phyloP scores from a whole-genome alignment of 208 protist genomes.

The Strigomonas oncopelti region DNA sequence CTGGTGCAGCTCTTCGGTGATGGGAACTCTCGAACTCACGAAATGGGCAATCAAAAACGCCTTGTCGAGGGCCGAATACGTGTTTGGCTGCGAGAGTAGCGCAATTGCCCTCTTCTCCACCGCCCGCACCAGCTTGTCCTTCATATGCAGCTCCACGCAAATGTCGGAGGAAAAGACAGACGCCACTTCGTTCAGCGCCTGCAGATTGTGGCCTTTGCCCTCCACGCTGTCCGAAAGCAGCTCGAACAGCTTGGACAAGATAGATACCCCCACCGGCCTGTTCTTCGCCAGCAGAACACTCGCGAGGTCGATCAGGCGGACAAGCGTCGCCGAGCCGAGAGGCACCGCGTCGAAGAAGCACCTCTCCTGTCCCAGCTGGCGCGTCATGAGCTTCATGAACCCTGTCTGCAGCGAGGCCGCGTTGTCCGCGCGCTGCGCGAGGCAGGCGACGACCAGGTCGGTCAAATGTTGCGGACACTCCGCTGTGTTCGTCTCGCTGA shows the following conservation, averaged over 20 bases:
- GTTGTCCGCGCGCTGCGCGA: conserved; percentile 31
- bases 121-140: conserved; percentile 22
- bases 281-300: background rate
- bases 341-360: conserved; percentile 24
- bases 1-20: conserved; percentile 32
- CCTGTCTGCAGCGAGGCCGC: conserved; percentile 38
- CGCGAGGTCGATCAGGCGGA: conserved; percentile 11
- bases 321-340: conserved; percentile 14
- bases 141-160: conserved; percentile 22
- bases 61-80: conserved; percentile 32
- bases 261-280: background rate
- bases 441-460: conserved; percentile 29
- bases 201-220: conserved; percentile 12
- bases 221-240: conserved; percentile 3
- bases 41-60: conserved; percentile 72
- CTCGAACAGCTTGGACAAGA: conserved; percentile 9
- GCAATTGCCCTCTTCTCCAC: conserved; percentile 18
- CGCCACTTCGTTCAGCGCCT: conserved; percentile 41
- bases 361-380: conserved; percentile 42
- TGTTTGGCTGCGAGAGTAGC: conserved; percentile 11
- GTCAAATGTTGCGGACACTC: conserved; percentile 14
- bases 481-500: conserved; percentile 18
- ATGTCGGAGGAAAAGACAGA: conserved; percentile 32
- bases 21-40: conserved; percentile 43
- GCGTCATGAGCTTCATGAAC: conserved; percentile 59